phyloP scores from a whole-genome alignment of 352 stramenopile genomes.

The Thraustochytrium sp. region DNA sequence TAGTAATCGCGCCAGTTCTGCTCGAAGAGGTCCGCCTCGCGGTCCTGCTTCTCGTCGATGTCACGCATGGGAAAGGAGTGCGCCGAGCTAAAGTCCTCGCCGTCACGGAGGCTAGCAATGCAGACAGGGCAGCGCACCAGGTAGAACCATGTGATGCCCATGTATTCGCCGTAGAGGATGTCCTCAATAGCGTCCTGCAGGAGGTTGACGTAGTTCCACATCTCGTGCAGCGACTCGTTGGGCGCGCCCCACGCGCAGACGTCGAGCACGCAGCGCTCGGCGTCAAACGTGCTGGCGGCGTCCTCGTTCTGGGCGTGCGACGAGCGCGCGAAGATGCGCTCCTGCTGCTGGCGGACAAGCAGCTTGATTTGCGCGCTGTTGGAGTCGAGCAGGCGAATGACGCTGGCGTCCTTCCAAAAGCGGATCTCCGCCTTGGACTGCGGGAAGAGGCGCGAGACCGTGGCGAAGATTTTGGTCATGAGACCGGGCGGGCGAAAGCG shows the following conservation, averaged over 20 bases:
- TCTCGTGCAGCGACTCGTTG: not conserved
- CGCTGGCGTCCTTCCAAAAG: not conserved
- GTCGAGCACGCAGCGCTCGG: not conserved
- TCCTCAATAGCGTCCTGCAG: slow-evolving; percentile 11
- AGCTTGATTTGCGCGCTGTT: not conserved
- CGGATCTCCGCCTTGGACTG: not conserved
- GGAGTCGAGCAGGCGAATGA: not conserved
- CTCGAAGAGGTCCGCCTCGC: not conserved
- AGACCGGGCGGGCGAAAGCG: slow-evolving; percentile 19
- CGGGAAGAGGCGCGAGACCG: not conserved
- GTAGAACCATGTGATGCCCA: slow-evolving; percentile 38
- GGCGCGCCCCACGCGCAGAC: not conserved
- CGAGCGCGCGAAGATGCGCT: not conserved
- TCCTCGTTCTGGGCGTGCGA: not conserved
- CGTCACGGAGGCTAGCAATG: not conserved
- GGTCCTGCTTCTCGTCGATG: slow-evolving; percentile 1
- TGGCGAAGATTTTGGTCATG: slow-evolving; percentile 17
- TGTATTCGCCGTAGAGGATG: slow-evolving; percentile 37
- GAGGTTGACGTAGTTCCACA: not conserved
- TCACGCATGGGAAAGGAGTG: not conserved
- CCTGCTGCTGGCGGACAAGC: not conserved
- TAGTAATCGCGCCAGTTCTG: slow-evolving; percentile 34
- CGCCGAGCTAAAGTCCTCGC: not conserved
- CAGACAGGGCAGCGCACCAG: slow-evolving; percentile 20
- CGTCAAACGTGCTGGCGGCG: not conserved